Evolutionary conservation across 2,329 filamentous ascomycete species (phyloP), one percentile per base, ranked within the genome.

Genomic region (Hypoxylon sp.): DNA sequence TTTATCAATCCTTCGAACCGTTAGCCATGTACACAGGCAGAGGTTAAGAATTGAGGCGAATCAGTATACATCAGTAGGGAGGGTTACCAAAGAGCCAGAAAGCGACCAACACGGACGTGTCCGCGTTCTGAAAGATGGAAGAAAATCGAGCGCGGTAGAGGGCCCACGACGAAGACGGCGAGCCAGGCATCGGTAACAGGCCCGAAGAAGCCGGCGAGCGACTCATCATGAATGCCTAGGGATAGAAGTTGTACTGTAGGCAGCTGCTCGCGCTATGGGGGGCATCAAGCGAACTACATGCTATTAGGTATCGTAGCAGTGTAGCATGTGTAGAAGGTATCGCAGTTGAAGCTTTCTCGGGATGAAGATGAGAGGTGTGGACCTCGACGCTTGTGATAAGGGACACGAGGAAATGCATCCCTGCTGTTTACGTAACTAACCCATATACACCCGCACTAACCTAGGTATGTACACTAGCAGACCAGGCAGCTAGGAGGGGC

Each of bases 81-180:
- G 30, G 9, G 14, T 14, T 82, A 97, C 95, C 95, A 75, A 98
- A 96, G 1, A 97, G 84, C 94, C 94, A 98, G 75, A 98, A 98
- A 26, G 95, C 92, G 52, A 89, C 75, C 59, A 93, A 84, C 14
- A 97, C 92, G 52, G 89, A 83, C 1, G 85, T 84, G 73, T 96
- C 89, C 49, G 89, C 86, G 61, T 89, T 89, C 28, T 84, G 84
- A 60, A 96, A 88, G 46, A 91, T 73, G 18, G 84, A 81, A 51
- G 80, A 81, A 24, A 96, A 74, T 33, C 92, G 88, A 24, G 89
- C 87, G 62, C 84, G 83, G 78, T 92, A 95, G 60, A 87, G 78
- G n/a, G 88, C 85, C 91, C 92, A 94, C 49, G 91, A 92, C 3
- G 92, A 85, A 0, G 83, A 81, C 2, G 85, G 83, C 26, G 84